phyloP scores from a whole-genome alignment of 345 rosid genomes.

The Euphorbia lathyris region DNA sequence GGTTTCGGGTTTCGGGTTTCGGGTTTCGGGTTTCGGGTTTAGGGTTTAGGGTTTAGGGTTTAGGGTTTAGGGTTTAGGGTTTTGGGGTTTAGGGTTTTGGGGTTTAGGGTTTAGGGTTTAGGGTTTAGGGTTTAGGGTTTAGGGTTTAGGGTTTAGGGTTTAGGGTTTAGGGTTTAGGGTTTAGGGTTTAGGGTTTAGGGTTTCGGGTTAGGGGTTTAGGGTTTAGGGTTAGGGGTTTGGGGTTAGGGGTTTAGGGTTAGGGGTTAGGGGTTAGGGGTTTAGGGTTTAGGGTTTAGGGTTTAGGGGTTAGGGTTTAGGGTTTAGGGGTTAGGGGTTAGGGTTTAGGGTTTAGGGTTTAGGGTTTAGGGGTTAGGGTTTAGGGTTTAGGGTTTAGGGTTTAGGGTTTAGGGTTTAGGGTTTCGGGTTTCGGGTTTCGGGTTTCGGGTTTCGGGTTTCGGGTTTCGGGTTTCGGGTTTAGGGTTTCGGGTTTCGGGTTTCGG shows the following conservation, averaged over 20 bases:
- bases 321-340: background rate
- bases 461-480: slow-evolving; percentile 27
- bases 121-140: slow-evolving; percentile 5
- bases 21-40: slow-evolving; percentile 7
- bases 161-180: slow-evolving; percentile 8
- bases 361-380: slow-evolving; percentile 5
- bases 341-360: slow-evolving; percentile 2
- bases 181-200: slow-evolving; percentile 3
- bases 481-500: slow-evolving; percentile 25
- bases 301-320: slow-evolving; percentile 1
- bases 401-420: slow-evolving; percentile 19
- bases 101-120: slow-evolving; percentile 5
- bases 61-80: slow-evolving; percentile 13
- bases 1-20: slow-evolving; percentile 5
- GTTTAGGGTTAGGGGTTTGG: slow-evolving; percentile 4
- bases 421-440: slow-evolving; percentile 13
- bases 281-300: slow-evolving; percentile 7
- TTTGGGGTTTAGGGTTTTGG: slow-evolving; percentile 7
- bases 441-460: slow-evolving; percentile 11
- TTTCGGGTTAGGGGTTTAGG: slow-evolving; percentile 1
- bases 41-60: slow-evolving; percentile 13
- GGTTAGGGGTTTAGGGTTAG: background rate
- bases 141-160: slow-evolving; percentile 15
- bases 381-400: slow-evolving; percentile 20
- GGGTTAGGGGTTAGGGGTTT: background rate